Conservation (phyloP, 352 stramenopile genomes). For the Elongisporangium undulatum region DNA sequence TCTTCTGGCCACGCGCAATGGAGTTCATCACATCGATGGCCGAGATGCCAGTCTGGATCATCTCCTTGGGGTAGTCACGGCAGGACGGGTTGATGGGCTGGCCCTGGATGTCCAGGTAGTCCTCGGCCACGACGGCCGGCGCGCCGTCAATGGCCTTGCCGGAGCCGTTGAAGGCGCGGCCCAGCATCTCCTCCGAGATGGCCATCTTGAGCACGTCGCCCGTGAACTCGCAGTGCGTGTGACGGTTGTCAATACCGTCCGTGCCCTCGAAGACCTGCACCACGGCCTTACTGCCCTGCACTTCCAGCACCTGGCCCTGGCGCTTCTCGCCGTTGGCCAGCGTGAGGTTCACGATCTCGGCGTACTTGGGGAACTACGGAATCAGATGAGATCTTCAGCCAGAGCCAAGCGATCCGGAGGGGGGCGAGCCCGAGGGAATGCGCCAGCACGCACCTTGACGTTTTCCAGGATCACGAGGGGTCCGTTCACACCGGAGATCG, state of each 20-base stretch:
- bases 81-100: constrained; percentile 99
- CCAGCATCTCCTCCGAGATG: constrained; percentile 99
- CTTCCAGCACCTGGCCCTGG: constrained; percentile 93
- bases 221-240: constrained; percentile 98
- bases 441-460: constrained; percentile 89
- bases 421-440: constrained; percentile 1
- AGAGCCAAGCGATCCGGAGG: not conserved
- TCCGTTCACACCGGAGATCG: constrained; percentile 98
- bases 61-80: constrained; percentile 99
- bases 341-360: constrained; percentile 99
- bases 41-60: constrained; percentile 99
- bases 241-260: constrained; percentile 98
- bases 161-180: constrained; percentile 96
- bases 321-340: constrained; percentile 95
- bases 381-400: not conserved
- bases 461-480: constrained; percentile 99
- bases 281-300: constrained; percentile 95
- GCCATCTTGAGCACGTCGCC: constrained; percentile 99
- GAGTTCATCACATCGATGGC: constrained; percentile 99
- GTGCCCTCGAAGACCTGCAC: constrained; percentile 99
- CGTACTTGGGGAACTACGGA: constrained; percentile 92
- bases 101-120: constrained; percentile 99
- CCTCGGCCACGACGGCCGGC: constrained; percentile 96
- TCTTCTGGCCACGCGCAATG: constrained; percentile 99
- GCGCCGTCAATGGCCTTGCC: constrained; percentile 98